Evolutionary conservation across 805 yeast species (phyloP).

Genomic region (Starmerella apicola): DNA sequence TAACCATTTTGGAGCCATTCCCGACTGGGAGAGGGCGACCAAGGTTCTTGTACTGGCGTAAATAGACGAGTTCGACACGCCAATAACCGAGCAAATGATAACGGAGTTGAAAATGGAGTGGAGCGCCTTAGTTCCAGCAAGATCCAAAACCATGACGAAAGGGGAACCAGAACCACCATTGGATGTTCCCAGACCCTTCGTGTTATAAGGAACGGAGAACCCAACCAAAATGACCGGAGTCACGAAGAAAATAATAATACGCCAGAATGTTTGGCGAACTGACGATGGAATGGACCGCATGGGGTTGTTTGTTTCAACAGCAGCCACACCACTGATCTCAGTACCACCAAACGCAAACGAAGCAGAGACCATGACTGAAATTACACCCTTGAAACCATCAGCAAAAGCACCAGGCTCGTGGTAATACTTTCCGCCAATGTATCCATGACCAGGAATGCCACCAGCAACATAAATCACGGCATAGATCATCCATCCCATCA

Average conservation of each 20-base stretch:
- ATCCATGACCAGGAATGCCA: constrained; percentile 39
- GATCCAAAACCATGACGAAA: constrained; percentile 66
- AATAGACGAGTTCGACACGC: constrained; percentile 62
- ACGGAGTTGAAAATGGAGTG: constrained; percentile 68
- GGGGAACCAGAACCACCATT: constrained; percentile 56
- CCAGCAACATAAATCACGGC: constrained; percentile 39
- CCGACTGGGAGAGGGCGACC: constrained; percentile 49
- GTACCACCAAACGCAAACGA: constrained; percentile 61
- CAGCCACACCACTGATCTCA: constrained; percentile 56
- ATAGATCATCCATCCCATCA: constrained; percentile 47
- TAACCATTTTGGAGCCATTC: constrained; percentile 46
- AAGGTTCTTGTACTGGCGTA: constrained; percentile 56
- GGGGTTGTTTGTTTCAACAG: constrained; percentile 60
- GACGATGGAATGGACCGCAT: constrained; percentile 59
- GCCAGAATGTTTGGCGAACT: constrained; percentile 51
- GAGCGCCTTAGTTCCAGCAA: constrained; percentile 50
- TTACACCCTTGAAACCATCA: constrained; percentile 41
- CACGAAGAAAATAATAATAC: constrained; percentile 51
- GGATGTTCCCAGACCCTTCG: constrained; percentile 38
- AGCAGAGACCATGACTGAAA: constrained; percentile 43
- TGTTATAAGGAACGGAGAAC: constrained; percentile 51
- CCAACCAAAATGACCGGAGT: constrained; percentile 52
- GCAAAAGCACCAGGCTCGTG: constrained; percentile 55
- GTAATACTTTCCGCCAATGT: constrained; percentile 64
- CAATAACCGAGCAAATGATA: constrained; percentile 59